Evolutionary conservation across 441 rosid genomes (phyloP).

Genomic region (Arabidopsis hybrid): DNA sequence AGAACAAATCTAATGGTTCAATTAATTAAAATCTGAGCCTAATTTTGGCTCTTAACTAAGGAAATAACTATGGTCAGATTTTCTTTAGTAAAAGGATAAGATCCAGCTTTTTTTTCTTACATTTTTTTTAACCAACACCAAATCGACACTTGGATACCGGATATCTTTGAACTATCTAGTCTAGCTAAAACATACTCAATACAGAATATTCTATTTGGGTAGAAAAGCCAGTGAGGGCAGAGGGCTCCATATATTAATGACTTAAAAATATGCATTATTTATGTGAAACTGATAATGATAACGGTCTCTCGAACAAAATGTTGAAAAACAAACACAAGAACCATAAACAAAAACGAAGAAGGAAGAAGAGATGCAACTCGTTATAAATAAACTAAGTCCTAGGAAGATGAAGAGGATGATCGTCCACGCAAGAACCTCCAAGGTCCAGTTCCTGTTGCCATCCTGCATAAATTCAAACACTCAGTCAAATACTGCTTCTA

Average conservation of each 20-base stretch:
- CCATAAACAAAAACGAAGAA: conserved; percentile 12
- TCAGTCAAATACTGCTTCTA: background rate
- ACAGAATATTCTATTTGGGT: background rate
- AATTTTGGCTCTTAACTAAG: background rate
- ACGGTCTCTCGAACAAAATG: conserved; percentile 22
- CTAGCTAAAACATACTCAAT: background rate
- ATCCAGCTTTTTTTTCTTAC: background rate
- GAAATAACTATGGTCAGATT: background rate
- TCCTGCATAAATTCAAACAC: conserved; percentile 54
- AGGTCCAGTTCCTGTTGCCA: conserved; percentile 92
- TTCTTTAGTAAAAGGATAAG: background rate
- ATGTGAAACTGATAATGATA: conserved; percentile 16
- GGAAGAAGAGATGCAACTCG: conserved; percentile 8
- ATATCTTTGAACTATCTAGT: too few relatives aligned
- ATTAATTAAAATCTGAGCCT: background rate
- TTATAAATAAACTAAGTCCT: conserved; percentile 27
- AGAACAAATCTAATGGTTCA: background rate
- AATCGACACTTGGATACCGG: background rate
- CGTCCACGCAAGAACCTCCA: conserved; percentile 67
- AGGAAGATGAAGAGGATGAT: conserved; percentile 32
- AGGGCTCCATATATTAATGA: background rate
- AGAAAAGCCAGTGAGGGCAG: background rate
- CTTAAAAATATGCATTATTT: conserved; percentile 9
- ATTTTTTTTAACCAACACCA: background rate
- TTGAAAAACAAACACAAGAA: conserved; percentile 14